Base-by-base conservation (phyloP, 306 rosid species). In the Gillenia trifoliata region DNA sequence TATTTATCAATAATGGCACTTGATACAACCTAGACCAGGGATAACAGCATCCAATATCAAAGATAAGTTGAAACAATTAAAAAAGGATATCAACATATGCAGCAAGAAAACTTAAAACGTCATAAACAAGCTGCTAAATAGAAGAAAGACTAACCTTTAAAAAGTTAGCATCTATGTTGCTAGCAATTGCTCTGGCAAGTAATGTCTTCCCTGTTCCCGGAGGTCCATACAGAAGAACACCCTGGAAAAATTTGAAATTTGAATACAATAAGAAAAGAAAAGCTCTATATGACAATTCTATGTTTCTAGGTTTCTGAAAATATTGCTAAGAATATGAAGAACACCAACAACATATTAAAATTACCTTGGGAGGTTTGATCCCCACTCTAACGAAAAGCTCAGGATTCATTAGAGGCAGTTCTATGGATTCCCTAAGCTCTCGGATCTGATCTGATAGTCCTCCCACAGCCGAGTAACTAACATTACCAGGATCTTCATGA, bases 401-500 rank as follows among this genome's bases (percentile, higher is more conserved):
- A 43, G 99, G 99, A 72, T 94, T 94, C 98, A 88, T 94, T 68
- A 94, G 89, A 70, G 99, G 99, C 64, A 94, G 79, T 78, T 94
- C 99, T 65, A 94, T 89, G 17, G 96, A 92, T 69, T 94, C 99
- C 75, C 99, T 92, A 86, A 94, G 77, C 66, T 94, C 99, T 84
- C 99, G 88, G 68, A 94, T 92, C 87, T 94, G 99, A 79, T 92
- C 99, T 74, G 98, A 90, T 71, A 94, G 85, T 64, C 99, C 99
- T 68, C 99, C 99, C n/a, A 94, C 96, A 7, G 96, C 99, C 20
- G 99, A 94, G 85, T 94, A 94, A 79, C 99, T 94, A 79, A 94
- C 85, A 85, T 94, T 94, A 41, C 98, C 99, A 2, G 97, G 99
- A 80, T 94, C 98, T 84, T 94, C 98, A 72, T 90, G 99, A 76